Conservation (phyloP, 345 rosid species). For the Anastatica hierochuntica region DNA sequence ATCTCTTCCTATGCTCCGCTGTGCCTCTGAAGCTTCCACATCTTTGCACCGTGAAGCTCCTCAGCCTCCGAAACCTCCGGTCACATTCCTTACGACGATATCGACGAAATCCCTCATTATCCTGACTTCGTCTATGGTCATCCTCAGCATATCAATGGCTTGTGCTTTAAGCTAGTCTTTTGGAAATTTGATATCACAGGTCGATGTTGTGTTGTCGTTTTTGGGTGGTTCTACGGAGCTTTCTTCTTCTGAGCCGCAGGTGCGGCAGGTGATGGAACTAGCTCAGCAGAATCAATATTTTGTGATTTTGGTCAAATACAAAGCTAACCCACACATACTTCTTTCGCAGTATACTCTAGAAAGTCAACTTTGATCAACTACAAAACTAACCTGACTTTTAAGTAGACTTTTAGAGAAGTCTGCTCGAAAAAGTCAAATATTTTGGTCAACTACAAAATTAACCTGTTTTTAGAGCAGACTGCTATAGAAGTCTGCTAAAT, state of each 20-base stretch:
- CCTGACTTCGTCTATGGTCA: slow-evolving; percentile 43
- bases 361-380: no score
- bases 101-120: slow-evolving; percentile 43
- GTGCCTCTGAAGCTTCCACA: no score
- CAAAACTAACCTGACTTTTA: no score
- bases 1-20: slow-evolving; percentile 43
- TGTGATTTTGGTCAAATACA: no score
- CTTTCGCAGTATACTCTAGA: no score
- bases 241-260: slow-evolving; percentile 46
- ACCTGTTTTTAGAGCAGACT: no score
- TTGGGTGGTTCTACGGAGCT: slow-evolving; percentile 65
- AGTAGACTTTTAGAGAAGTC: no score
- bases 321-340: no score
- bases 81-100: slow-evolving; percentile 38
- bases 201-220: slow-evolving; percentile 65
- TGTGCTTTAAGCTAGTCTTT: background rate
- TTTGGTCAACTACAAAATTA: no score
- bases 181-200: slow-evolving; percentile 29
- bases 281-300: slow-evolving; percentile 39
- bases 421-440: no score
- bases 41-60: no score
- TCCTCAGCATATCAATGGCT: background rate
- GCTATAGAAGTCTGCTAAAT: no score
- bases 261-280: slow-evolving; percentile 47
- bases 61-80: slow-evolving; percentile 31